Conservation (phyloP, 2,329 filamentous ascomycete species). For the Juglanconis oblonga region DNA sequence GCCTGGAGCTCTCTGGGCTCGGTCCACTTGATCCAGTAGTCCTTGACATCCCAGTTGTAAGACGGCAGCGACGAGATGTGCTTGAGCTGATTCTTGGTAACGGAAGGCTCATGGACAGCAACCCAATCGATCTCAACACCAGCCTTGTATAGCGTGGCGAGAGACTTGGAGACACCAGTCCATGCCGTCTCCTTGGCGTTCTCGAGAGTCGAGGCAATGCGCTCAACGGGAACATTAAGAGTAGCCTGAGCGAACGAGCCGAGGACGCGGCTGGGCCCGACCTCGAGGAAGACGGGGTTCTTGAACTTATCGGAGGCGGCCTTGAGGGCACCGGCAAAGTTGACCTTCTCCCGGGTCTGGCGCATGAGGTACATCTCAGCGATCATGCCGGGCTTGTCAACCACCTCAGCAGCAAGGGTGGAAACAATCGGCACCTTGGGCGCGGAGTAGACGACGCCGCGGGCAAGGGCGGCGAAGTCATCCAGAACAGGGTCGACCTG, state of each 20-base stretch:
- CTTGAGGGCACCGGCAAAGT: conserved; percentile 56
- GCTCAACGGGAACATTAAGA: conserved; percentile 48
- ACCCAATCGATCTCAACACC: conserved; percentile 15
- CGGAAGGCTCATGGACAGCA: conserved; percentile 4
- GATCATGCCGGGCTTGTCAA: conserved; percentile 54
- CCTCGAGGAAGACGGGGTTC: conserved; percentile 63
- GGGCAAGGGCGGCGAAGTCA: conserved; percentile 45
- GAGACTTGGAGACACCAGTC: conserved; percentile 6
- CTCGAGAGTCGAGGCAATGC: conserved; percentile 55
- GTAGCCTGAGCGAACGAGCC: conserved; percentile 56
- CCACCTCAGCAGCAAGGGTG: conserved; percentile 56
- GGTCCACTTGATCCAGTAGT: conserved; percentile 16
- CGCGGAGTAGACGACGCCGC: conserved; percentile 29
- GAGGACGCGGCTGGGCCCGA: conserved; percentile 62
- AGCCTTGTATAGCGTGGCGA: conserved; percentile 9
- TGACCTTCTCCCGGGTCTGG: conserved; percentile 61
- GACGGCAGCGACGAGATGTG: conserved; percentile 8
- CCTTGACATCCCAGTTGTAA: conserved; percentile 15
- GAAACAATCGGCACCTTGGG: conserved; percentile 60
- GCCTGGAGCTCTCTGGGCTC: conserved; percentile 7
- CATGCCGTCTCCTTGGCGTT: conserved; percentile 45
- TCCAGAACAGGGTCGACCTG: conserved; percentile 47
- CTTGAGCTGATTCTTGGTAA: conserved; percentile 5
- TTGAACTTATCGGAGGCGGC: conserved; percentile 48
- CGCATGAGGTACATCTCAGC: conserved; percentile 55